These are phyloP conservation scores for Yamadazyma ubonensis DNA, from an alignment of 805 yeast genomes.

Conservation along the genomic window DNA sequence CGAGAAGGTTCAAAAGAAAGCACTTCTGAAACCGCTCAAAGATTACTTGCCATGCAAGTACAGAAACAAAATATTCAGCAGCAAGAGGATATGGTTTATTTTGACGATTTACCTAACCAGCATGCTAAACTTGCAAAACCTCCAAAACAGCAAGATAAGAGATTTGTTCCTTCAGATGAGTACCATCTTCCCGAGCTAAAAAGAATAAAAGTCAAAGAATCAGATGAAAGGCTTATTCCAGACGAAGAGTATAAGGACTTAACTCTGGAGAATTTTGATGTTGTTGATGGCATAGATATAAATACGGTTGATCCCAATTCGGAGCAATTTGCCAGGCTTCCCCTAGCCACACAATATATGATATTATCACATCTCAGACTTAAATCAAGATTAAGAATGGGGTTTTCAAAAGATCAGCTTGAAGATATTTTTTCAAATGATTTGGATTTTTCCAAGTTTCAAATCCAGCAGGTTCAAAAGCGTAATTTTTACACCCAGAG, in stretches of 20 bases:
- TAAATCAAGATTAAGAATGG: conserved; percentile 90
- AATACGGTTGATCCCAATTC: conserved; percentile 83
- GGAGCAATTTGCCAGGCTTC: conserved; percentile 69
- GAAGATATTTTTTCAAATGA: conserved; percentile 78
- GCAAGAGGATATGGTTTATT: conserved; percentile 25
- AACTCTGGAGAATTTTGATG: conserved; percentile 49
- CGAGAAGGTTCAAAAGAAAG: conserved; percentile 72
- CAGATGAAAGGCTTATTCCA: conserved; percentile 73
- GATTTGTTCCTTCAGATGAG: conserved; percentile 67
- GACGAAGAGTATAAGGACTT: conserved; percentile 68
- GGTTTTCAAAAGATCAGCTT: conserved; percentile 86
- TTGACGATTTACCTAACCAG: conserved; percentile 20
- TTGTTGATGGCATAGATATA: conserved; percentile 66
- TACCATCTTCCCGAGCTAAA: conserved; percentile 77
- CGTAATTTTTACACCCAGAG: conserved; percentile 88
- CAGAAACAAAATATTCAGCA: conserved; percentile 42
- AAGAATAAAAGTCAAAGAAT: conserved; percentile 48
- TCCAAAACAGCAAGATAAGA: conserved; percentile 1
- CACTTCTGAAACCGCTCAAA: conserved; percentile 74
- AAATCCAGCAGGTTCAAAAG: conserved; percentile 87
- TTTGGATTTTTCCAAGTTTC: conserved; percentile 89
- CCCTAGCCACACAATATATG: conserved; percentile 85
- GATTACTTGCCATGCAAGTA: conserved; percentile 74
- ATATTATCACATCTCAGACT: conserved; percentile 77
- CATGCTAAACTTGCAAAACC: conserved; percentile 7